These are phyloP conservation scores for Trichoderma brevicompactum DNA, from an alignment of 2,329 filamentous ascomycete genomes.

Conservation along the genomic window DNA sequence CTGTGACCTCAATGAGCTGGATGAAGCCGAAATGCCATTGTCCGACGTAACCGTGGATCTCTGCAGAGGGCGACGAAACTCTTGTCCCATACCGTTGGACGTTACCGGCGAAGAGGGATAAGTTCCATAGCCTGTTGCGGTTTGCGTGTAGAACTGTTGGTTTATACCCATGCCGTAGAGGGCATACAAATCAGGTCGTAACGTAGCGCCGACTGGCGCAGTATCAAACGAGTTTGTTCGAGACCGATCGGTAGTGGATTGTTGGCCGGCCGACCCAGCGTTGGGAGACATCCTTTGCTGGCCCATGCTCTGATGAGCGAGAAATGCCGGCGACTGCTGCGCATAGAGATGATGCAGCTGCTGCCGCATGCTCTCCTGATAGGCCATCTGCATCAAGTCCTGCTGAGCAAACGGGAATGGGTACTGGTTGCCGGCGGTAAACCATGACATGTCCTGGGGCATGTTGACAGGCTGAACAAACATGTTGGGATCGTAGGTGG, in stretches of 20 bases:
- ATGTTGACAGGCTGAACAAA: constrained; percentile 52
- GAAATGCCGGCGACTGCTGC: constrained; percentile 41
- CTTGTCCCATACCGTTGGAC: constrained; percentile 48
- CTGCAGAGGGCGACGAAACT: constrained; percentile 62
- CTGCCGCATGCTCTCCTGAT: constrained; percentile 44
- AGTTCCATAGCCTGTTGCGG: constrained; percentile 51
- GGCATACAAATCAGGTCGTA: constrained; percentile 61
- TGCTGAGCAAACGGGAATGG: constrained; percentile 49
- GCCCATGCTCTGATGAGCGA: constrained; percentile 44
- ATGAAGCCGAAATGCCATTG: constrained; percentile 51
- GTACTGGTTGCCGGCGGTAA: constrained; percentile 50
- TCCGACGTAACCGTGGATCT: constrained; percentile 58
- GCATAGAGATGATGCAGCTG: constrained; percentile 43
- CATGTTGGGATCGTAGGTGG: constrained; percentile 55
- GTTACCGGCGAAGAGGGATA: constrained; percentile 62
- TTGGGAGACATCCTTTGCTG: constrained; percentile 42
- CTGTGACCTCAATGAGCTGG: constrained; percentile 64
- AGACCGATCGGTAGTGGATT: constrained; percentile 51
- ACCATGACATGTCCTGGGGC: constrained; percentile 56
- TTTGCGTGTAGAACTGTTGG: constrained; percentile 53
- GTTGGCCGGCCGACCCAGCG: constrained; percentile 37
- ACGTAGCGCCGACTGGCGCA: constrained; percentile 61
- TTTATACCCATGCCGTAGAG: constrained; percentile 51
- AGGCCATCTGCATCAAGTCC: constrained; percentile 50
- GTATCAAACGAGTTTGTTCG: constrained; percentile 68